phyloP scores from a whole-genome alignment of 768 basidiomycete genomes.

The Brasilioporus rufonigricans region DNA sequence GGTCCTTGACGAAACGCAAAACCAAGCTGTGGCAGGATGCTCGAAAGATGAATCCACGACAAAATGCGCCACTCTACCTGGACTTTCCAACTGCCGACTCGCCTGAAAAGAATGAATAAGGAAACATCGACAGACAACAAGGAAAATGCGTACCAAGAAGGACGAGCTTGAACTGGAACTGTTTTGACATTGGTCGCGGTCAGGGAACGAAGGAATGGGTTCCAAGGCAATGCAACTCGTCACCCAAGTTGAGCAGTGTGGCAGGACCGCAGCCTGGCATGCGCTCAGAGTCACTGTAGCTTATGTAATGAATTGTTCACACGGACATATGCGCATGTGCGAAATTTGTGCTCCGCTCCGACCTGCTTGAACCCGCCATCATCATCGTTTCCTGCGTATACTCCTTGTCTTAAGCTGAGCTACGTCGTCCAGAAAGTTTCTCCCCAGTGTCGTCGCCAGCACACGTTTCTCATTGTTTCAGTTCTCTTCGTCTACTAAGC shows the following conservation, averaged over 20 bases:
- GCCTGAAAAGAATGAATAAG: constrained; percentile 46
- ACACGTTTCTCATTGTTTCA: constrained; percentile 19
- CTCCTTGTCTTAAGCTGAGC: constrained; percentile 26
- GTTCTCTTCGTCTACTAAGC: constrained; percentile 25
- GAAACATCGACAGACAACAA: background rate
- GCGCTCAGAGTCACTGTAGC: constrained; percentile 13
- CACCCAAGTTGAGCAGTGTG: background rate
- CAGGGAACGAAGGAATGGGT: constrained; percentile 19
- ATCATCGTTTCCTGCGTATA: constrained; percentile 27
- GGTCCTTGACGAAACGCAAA: constrained; percentile 93
- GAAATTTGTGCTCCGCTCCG: constrained; percentile 30
- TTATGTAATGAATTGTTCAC: constrained; percentile 30
- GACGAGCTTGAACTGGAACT: constrained; percentile 95
- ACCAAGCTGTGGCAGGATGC: constrained; percentile 62
- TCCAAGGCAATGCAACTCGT: constrained; percentile 1
- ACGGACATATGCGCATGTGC: constrained; percentile 25
- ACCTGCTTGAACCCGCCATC: constrained; percentile 38
- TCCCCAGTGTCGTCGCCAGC: constrained; percentile 18
- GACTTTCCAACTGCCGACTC: constrained; percentile 99
- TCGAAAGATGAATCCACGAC: constrained; percentile 26
- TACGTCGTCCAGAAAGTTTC: constrained; percentile 21
- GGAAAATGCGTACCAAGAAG: constrained; percentile 66
- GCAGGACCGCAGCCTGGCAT: background rate
- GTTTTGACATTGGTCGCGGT: constrained; percentile 74
- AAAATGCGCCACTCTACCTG: constrained; percentile 47